These are phyloP conservation scores for Oryza nivara DNA, from an alignment of 176 grass and related monocot species.

Conservation along the genomic window DNA sequence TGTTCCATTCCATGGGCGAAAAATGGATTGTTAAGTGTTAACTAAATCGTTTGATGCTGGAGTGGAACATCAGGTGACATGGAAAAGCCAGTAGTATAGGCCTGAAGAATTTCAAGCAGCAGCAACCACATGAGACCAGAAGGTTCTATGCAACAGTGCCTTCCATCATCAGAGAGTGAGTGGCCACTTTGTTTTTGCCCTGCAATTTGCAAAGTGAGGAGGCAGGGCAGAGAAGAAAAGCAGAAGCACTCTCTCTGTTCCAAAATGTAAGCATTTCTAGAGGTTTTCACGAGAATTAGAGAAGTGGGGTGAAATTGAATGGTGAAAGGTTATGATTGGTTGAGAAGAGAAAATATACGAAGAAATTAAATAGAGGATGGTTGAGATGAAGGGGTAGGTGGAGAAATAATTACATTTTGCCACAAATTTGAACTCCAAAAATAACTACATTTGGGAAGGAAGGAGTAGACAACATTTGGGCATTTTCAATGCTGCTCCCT, in stretches of 20 bases:
- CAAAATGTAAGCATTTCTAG: too few species aligned
- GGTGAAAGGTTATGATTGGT: too few species aligned
- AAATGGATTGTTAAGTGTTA: not conserved
- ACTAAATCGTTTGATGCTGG: not conserved
- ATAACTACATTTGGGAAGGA: too few species aligned
- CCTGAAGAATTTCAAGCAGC: conserved; percentile 35
- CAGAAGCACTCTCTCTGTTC: not conserved
- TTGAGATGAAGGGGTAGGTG: too few species aligned
- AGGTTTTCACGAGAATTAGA: too few species aligned
- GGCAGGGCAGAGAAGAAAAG: conserved; percentile 40
- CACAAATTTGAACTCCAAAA: too few species aligned
- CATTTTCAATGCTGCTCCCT: conserved; percentile 16
- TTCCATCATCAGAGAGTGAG: conserved; percentile 31
- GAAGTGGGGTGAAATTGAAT: too few species aligned
- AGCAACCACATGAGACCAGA: conserved; percentile 38
- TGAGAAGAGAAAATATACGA: too few species aligned
- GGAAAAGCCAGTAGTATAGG: not conserved
- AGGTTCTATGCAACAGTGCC: conserved; percentile 37
- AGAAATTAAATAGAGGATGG: too few species aligned
- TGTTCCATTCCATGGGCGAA: not conserved
- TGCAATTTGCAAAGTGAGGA: conserved; percentile 49
- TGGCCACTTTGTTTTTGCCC: conserved; percentile 30
- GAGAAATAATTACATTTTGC: too few species aligned
- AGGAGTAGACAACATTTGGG: conserved; percentile 14
- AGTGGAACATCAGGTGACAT: not conserved